Conservation (phyloP, 2,329 filamentous ascomycete genomes). For the Scytalidium sp. region DNA sequence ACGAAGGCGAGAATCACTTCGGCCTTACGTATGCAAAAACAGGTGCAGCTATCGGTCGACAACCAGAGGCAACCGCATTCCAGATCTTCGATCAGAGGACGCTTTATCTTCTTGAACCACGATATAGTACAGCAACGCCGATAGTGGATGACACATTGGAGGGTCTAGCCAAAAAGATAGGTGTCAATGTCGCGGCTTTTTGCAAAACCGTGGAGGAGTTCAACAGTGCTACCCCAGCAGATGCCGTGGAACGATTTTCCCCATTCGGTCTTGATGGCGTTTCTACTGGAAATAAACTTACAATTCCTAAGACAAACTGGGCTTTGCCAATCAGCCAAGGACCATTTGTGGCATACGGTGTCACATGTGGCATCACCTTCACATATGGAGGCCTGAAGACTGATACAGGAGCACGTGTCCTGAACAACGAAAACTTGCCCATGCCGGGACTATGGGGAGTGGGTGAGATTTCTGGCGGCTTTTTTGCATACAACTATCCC, state of each 20-base stretch:
- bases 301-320: conserved; percentile 62
- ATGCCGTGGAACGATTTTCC: conserved; percentile 51
- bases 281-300: conserved; percentile 48
- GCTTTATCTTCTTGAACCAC: conserved; percentile 56
- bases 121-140: conserved; percentile 50
- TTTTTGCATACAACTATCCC: conserved; percentile 61
- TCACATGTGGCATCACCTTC: conserved; percentile 63
- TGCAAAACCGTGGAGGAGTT: conserved; percentile 49
- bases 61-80: conserved; percentile 55
- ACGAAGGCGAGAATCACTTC: conserved; percentile 60
- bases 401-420: conserved; percentile 50
- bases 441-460: conserved; percentile 55
- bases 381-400: conserved; percentile 63
- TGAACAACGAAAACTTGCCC: conserved; percentile 35
- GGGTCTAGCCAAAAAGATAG: conserved; percentile 51
- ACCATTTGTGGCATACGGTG: conserved; percentile 60
- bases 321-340: conserved; percentile 51
- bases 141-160: conserved; percentile 47
- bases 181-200: conserved; percentile 43
- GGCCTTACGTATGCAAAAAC: conserved; percentile 67
- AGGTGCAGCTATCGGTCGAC: conserved; percentile 55
- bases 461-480: conserved; percentile 63
- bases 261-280: conserved; percentile 60
- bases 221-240: conserved; percentile 51
- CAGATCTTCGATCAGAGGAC: conserved; percentile 58